Evolutionary conservation across 1,284 basidiomycete species (phyloP).

Genomic region (Puccinia triticina): DNA sequence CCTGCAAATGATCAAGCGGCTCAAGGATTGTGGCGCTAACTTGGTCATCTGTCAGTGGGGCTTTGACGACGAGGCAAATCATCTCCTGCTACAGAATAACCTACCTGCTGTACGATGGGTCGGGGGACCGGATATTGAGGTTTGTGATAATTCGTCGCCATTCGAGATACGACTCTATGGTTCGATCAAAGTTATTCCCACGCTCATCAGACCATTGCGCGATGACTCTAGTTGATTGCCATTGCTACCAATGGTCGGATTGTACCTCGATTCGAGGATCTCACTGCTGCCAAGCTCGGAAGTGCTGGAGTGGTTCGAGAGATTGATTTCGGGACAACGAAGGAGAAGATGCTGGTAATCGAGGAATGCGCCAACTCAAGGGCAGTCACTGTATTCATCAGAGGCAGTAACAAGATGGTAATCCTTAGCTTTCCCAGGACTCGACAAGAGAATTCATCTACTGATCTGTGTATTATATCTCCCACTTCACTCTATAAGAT

Average conservation of each 20-base stretch:
- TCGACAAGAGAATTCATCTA: background rate
- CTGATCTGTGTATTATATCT: slow-evolving; percentile 29
- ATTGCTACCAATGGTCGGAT: slow-evolving; percentile 98
- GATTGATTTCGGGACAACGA: slow-evolving; percentile 91
- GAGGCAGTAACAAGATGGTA: slow-evolving; percentile 99
- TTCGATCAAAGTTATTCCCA: background rate
- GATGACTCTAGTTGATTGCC: slow-evolving; percentile 75
- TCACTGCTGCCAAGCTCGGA: slow-evolving; percentile 86
- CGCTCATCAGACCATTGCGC: background rate
- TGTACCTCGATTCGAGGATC: slow-evolving; percentile 95
- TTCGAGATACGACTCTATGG: background rate
- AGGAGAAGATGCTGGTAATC: slow-evolving; percentile 98
- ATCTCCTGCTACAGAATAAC: slow-evolving; percentile 94
- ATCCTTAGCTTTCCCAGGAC: slow-evolving; percentile 54
- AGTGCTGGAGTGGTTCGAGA: slow-evolving; percentile 90
- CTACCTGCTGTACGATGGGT: slow-evolving; percentile 99
- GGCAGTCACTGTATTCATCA: slow-evolving; percentile 94
- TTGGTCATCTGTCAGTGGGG: slow-evolving; percentile 99
- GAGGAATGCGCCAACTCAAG: slow-evolving; percentile 97
- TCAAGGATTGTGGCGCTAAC: slow-evolving; percentile 98
- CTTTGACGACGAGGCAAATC: slow-evolving; percentile 99
- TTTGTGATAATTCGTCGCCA: slow-evolving; percentile 59
- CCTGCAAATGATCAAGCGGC: slow-evolving; percentile 91
- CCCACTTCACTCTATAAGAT: slow-evolving; percentile 68
- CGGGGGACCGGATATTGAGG: slow-evolving; percentile 97